A percentile compares a stretch with the other conserved stretches of the same genome.
Conservation (phyloP, 176 grass and related monocot genomes). For the Oryza longistaminata region DNA sequence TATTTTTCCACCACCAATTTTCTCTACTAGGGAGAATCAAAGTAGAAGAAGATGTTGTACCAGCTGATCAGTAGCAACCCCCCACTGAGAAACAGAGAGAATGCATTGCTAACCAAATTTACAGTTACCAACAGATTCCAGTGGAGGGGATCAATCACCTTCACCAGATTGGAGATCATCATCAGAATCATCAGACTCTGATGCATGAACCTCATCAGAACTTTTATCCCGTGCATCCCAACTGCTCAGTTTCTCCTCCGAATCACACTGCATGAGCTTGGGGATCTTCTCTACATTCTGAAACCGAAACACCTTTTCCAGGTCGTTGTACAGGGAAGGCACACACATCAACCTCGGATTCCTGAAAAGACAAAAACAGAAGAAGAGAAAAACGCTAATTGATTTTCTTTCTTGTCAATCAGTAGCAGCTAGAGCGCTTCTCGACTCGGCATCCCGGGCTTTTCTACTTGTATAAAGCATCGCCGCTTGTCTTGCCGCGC, state of each 20-base stretch:
- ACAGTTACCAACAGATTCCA: not conserved
- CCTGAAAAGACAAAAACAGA: conserved; percentile 27
- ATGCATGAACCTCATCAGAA: conserved; percentile 27
- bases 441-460: not conserved
- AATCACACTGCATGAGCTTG: not conserved
- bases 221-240: conserved; percentile 7
- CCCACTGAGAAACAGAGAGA: no score
- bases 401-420: not conserved
- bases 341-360: conserved; percentile 45
- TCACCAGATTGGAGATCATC: conserved; percentile 31
- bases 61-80: no score
- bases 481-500: not conserved
- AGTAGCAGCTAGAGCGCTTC: not conserved
- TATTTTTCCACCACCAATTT: not conserved
- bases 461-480: not conserved
- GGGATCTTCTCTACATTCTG: conserved; percentile 10
- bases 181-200: conserved; percentile 26
- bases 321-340: conserved; percentile 50
- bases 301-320: conserved; percentile 44
- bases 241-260: not conserved
- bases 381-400: not conserved
- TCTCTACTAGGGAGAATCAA: no score
- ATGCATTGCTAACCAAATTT: not conserved
- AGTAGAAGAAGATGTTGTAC: no score
- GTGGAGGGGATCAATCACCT: conserved; percentile 28